Evolutionary conservation across 768 basidiomycete genomes (phyloP).

Genomic region (Tylopilus sp.): DNA sequence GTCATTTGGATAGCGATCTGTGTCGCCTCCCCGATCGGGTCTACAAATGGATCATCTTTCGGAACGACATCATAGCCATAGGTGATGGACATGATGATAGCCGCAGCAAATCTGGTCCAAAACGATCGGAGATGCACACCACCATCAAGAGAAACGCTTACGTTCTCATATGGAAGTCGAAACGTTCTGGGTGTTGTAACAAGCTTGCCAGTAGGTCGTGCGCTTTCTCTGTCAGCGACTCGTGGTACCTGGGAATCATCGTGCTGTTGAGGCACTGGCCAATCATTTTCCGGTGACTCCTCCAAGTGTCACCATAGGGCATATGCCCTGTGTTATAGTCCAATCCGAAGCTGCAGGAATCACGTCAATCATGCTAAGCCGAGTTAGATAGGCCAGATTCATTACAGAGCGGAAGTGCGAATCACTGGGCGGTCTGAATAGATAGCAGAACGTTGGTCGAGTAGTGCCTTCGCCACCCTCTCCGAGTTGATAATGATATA

Average conservation of each 20-base stretch:
- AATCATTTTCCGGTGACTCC: slow-evolving; percentile 16
- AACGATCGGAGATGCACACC: neutral
- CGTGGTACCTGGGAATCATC: slow-evolving; percentile 10
- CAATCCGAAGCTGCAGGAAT: slow-evolving; percentile 19
- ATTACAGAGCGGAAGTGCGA: slow-evolving; percentile 6
- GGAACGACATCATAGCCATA: slow-evolving; percentile 19
- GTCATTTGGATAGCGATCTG: slow-evolving; percentile 9
- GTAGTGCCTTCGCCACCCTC: slow-evolving; percentile 17
- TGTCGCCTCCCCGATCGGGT: slow-evolving; percentile 11
- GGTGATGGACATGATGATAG: slow-evolving; percentile 19
- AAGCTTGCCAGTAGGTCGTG: slow-evolving; percentile 9
- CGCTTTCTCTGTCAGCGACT: slow-evolving; percentile 4
- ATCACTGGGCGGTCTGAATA: slow-evolving; percentile 22
- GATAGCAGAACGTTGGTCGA: slow-evolving; percentile 25
- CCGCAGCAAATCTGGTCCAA: slow-evolving; percentile 15
- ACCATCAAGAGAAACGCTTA: slow-evolving; percentile 12
- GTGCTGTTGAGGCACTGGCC: slow-evolving; percentile 12
- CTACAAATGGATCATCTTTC: slow-evolving; percentile 19
- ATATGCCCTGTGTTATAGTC: slow-evolving; percentile 22
- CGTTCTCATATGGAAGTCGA: slow-evolving; percentile 13
- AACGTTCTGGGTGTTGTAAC: slow-evolving; percentile 14
- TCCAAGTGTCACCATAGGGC: slow-evolving; percentile 17
- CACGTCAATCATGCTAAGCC: neutral
- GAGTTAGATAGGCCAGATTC: neutral
- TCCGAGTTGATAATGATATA: slow-evolving; percentile 25